Conservation (phyloP, 2,329 filamentous ascomycete genomes). For the Arthrobotrys musiformis region DNA sequence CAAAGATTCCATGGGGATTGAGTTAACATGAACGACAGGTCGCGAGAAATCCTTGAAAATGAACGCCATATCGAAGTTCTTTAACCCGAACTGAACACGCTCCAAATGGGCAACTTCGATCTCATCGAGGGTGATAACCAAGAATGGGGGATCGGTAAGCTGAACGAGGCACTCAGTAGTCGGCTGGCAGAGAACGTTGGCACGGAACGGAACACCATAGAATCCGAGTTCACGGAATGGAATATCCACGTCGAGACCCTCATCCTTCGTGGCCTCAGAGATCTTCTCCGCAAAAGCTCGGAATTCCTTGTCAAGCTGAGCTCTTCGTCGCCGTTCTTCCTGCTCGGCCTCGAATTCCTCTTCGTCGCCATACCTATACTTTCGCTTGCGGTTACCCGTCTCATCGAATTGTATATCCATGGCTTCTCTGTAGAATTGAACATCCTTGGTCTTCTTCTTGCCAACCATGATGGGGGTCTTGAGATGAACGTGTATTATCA, state of each 20-base stretch:
- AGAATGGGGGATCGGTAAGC: conserved; percentile 94
- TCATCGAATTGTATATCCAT: conserved; percentile 99
- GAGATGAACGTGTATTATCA: conserved; percentile 96
- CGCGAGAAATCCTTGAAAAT: conserved; percentile 97
- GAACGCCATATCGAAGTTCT: conserved; percentile 98
- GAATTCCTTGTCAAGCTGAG: conserved; percentile 94
- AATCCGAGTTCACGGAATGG: conserved; percentile 96
- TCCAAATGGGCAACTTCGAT: conserved; percentile 97
- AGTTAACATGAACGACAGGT: conserved; percentile 94
- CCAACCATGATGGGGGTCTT: conserved; percentile 98
- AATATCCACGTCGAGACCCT: conserved; percentile 87
- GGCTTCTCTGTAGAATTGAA: conserved; percentile 97
- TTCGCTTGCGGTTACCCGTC: conserved; percentile 96
- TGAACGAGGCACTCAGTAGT: conserved; percentile 97
- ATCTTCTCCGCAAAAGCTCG: conserved; percentile 98
- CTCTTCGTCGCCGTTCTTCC: conserved; percentile 88
- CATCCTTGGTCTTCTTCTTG: conserved; percentile 98
- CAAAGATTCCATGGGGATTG: conserved; percentile 92
- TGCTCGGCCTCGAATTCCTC: conserved; percentile 99
- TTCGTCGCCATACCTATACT: conserved; percentile 96
- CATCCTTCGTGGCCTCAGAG: conserved; percentile 89
- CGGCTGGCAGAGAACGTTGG: conserved; percentile 93
- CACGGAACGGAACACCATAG: conserved; percentile 93
- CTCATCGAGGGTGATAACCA: conserved; percentile 93
- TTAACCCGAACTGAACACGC: conserved; percentile 92